These are phyloP conservation scores for Rhizopogon sp. DNA, from an alignment of 768 basidiomycete genomes.

Conservation along the genomic window DNA sequence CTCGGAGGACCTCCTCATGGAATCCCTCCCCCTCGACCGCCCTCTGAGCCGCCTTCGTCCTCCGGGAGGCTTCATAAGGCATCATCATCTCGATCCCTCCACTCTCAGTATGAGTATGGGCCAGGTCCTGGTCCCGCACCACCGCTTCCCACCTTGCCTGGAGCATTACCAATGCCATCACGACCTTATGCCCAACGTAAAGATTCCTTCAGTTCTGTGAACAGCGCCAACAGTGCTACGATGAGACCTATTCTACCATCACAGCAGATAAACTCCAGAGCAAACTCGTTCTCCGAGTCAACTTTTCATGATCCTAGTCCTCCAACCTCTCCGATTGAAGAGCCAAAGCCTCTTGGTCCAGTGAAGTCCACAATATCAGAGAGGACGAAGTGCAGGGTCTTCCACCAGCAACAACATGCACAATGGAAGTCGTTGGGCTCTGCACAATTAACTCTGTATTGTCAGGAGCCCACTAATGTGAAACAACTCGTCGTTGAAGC, in stretches of 20 bases:
- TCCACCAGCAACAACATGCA: constrained; percentile 91
- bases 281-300: constrained; percentile 45
- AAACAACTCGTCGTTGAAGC: constrained; percentile 96
- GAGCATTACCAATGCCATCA: constrained; percentile 27
- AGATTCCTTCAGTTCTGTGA: constrained; percentile 11
- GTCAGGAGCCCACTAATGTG: constrained; percentile 77
- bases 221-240: constrained; percentile 23
- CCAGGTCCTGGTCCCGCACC: constrained; percentile 21
- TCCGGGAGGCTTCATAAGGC: constrained; percentile 41
- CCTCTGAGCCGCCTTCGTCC: constrained; percentile 37
- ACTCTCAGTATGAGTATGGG: constrained; percentile 45
- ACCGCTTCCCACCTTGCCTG: constrained; percentile 34
- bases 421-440: constrained; percentile 96
- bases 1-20: constrained; percentile 9
- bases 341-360: constrained; percentile 54
- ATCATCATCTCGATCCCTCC: constrained; percentile 55
- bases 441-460: constrained; percentile 83
- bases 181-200: constrained; percentile 16
- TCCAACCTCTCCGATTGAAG: constrained; percentile 72
- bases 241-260: constrained; percentile 61
- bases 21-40: constrained; percentile 34
- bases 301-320: constrained; percentile 73
- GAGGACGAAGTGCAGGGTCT: constrained; percentile 98
- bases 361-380: constrained; percentile 75
- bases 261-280: constrained; percentile 47